Base-by-base conservation (phyloP, 2,329 filamentous ascomycete genomes). In the Aspergillus bombycis region DNA sequence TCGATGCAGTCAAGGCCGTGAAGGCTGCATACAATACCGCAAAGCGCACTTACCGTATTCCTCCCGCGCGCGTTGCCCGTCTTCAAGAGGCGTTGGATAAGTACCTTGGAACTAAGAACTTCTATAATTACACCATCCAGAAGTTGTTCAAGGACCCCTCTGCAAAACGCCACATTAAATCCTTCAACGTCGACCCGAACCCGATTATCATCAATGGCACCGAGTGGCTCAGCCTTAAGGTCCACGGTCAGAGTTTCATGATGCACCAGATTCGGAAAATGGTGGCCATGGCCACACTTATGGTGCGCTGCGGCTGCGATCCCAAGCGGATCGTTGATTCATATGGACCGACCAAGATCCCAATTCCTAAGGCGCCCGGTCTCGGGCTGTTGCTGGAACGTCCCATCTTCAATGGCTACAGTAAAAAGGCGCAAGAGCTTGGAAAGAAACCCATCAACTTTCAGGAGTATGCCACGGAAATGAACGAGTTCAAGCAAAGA, bases 231-330 rank as follows among this genome's bases (percentile, higher is more conserved):
- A 95, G 91, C 50, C 84, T 98, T 69, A 97, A 96, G 77, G 94
- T 99, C 28, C 95, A 99, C 78, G 95, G 95, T 0, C 95, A 99
- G 79, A 94, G 91, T 74, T 99, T 99, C 85, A 99, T 99, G 95
- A 99, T 99, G 95, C 95, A 99, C 79, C 95, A 99, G 81, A 99
- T 99, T 78, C 90, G 95, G 73, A 99, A 98, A 81, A 98, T 99
- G 95, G 92, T 99, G 19, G 93, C 92, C 62, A 93, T 99, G 90
- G 92, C 89, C 10, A 88, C 92, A 38, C 84, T 99, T 64, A 83
- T 94, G 7, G 90, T 96, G 8, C 89, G 95, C 43, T 96, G 91
- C 76, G 95, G 93, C 57, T 89, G 89, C n/a, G 84, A 91, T 4
- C 83, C 89, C 4, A 81, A 86, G 12, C 87, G 91, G 32, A 91